phyloP scores from a whole-genome alignment of 1,284 basidiomycete species.

The Tylopilus sp. region DNA sequence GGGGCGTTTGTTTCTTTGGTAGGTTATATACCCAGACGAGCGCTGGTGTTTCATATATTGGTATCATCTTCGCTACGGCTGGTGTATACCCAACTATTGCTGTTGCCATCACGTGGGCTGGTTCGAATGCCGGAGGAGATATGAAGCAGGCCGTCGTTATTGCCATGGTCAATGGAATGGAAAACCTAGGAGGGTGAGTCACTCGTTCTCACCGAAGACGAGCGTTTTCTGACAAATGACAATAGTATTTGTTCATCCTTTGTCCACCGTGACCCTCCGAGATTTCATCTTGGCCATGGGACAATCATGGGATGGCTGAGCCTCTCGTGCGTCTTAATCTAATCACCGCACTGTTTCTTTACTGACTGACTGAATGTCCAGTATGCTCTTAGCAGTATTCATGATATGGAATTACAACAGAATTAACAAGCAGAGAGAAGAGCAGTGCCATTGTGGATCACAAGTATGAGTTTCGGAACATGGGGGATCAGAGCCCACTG shows the following conservation, averaged over 20 bases:
- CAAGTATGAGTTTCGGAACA: slow-evolving; percentile 37
- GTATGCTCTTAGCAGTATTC: slow-evolving; percentile 24
- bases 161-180: slow-evolving; percentile 53
- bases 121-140: slow-evolving; percentile 54
- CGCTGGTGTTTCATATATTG: slow-evolving; percentile 46
- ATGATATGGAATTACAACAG: slow-evolving; percentile 40
- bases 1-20: slow-evolving; percentile 40
- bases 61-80: slow-evolving; percentile 48
- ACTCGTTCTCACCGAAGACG: not conserved
- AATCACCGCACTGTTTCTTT: not conserved
- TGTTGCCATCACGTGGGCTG: slow-evolving; percentile 51
- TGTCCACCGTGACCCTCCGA: slow-evolving; percentile 42
- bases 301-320: slow-evolving; percentile 46
- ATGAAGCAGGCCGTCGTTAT: slow-evolving; percentile 49
- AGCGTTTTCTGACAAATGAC: not conserved
- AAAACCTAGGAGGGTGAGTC: slow-evolving; percentile 47
- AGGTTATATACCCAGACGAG: slow-evolving; percentile 40
- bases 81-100: slow-evolving; percentile 55
- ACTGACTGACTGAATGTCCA: slow-evolving; percentile 13
- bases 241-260: slow-evolving; percentile 37
- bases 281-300: slow-evolving; percentile 48
- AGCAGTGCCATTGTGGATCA: slow-evolving; percentile 4
- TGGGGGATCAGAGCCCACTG: slow-evolving; percentile 47
- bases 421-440: slow-evolving; percentile 22
- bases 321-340: slow-evolving; percentile 31